Percentiles rank a stretch among this genome's conserved stretches.
Conservation (phyloP, 2,329 filamentous ascomycete genomes). For the Aspergillus sergii region DNA sequence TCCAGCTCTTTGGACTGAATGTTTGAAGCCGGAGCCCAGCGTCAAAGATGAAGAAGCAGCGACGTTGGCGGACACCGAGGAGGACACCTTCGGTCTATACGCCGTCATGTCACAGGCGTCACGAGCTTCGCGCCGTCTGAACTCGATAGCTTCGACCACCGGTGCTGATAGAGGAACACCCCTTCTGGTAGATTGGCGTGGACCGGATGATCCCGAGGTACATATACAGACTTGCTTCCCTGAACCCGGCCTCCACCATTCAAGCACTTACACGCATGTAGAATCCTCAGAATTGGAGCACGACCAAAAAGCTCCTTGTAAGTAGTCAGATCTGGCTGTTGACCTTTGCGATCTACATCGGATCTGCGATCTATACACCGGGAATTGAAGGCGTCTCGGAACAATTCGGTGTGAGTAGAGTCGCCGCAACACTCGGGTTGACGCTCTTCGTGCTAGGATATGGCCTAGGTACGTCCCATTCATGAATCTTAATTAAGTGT, state of each 20-base stretch:
- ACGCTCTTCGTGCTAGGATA: constrained; percentile 53
- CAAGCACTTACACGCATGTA: constrained; percentile 15
- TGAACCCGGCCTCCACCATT: too few species aligned
- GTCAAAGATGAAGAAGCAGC: constrained; percentile 11
- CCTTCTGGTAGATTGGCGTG: constrained; percentile 22
- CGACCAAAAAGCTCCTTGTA: constrained; percentile 47
- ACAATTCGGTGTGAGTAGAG: constrained; percentile 49
- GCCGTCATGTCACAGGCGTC: constrained; percentile 23
- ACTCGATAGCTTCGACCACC: constrained; percentile 8
- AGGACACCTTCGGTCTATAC: constrained; percentile 19
- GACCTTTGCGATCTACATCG: constrained; percentile 56
- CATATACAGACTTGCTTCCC: too few species aligned
- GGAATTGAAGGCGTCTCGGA: constrained; percentile 44
- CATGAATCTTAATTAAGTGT: neutral
- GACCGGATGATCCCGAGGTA: constrained; percentile 19
- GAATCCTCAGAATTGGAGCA: constrained; percentile 53
- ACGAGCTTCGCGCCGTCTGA: neutral
- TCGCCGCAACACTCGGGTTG: constrained; percentile 52
- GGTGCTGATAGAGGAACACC: constrained; percentile 1
- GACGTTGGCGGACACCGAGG: constrained; percentile 9
- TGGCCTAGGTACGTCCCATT: constrained; percentile 35
- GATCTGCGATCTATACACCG: constrained; percentile 55
- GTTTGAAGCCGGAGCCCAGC: constrained; percentile 15
- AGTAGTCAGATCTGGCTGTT: constrained; percentile 50
- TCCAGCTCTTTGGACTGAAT: constrained; percentile 15